phyloP scores from a whole-genome alignment of 352 stramenopile genomes.

The Pythium brassicae region DNA sequence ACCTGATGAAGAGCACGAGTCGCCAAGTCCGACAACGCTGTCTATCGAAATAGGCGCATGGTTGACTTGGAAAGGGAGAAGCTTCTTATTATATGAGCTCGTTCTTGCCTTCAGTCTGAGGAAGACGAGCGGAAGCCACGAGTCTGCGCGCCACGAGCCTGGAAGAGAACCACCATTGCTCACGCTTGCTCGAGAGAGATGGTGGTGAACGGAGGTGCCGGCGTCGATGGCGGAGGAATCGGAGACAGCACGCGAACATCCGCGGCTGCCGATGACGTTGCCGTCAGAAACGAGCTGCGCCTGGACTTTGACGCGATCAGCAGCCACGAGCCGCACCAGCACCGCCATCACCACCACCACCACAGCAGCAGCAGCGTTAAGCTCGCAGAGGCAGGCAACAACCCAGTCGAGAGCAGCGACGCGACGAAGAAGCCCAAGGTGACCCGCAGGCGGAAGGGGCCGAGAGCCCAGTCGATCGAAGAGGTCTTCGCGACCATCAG shows the following conservation, averaged over 20 bases:
- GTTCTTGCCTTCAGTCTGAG: no score
- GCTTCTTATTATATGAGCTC: no score
- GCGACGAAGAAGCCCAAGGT: constrained; percentile 38
- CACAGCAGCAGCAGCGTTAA: neutral
- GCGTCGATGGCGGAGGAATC: no score
- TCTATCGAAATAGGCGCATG: no score
- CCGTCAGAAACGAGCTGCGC: neutral
- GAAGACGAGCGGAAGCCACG: no score
- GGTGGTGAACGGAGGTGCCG: no score
- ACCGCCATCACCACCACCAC: neutral
- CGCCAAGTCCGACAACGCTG: no score
- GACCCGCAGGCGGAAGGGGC: constrained; percentile 55
- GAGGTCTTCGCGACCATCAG: constrained; percentile 77
- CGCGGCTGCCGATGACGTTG: constrained; percentile 5
- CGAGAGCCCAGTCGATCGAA: constrained; percentile 62
- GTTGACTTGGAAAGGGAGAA: no score
- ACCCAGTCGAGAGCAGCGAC: neutral
- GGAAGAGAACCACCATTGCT: no score
- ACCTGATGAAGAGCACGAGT: neutral
- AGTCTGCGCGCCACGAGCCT: no score
- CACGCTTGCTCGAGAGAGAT: no score
- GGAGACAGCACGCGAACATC: neutral
- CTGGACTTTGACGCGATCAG: constrained; percentile 10
- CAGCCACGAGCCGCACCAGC: neutral
- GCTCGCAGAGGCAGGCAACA: no score